Percentiles rank a stretch among this genome's conserved stretches.
Evolutionary conservation across 148 eudicot genomes (phyloP).

Genomic region (Silene uniflora): DNA sequence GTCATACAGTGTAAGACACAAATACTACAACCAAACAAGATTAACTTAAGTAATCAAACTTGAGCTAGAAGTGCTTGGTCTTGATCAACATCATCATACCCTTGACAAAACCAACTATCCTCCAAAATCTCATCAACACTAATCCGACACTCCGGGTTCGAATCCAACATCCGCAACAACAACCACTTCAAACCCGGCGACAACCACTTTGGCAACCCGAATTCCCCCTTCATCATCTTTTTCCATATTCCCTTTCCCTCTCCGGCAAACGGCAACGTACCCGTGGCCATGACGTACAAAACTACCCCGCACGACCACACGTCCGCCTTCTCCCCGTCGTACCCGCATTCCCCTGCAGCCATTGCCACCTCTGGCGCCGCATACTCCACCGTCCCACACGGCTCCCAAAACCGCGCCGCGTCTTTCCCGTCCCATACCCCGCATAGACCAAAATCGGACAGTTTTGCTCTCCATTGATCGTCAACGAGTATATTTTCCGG

Average conservation of each 20-base stretch:
- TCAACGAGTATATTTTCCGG: slow-evolving; percentile 78
- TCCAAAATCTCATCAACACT: slow-evolving; percentile 48
- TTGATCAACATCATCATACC: slow-evolving; percentile 33
- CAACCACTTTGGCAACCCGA: slow-evolving; percentile 53
- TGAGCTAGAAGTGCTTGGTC: neutral
- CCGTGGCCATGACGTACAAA: slow-evolving; percentile 60
- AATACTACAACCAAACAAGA: neutral
- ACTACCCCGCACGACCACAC: slow-evolving; percentile 88
- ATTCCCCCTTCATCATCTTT: slow-evolving; percentile 62
- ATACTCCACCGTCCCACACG: slow-evolving; percentile 80
- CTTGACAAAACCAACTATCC: slow-evolving; percentile 68
- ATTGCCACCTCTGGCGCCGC: slow-evolving; percentile 73
- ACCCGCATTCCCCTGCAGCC: slow-evolving; percentile 47
- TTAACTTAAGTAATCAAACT: neutral
- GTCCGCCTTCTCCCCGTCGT: slow-evolving; percentile 68
- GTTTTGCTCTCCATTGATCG: slow-evolving; percentile 53
- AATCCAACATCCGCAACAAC: slow-evolving; percentile 55
- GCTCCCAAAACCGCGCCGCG: slow-evolving; percentile 45
- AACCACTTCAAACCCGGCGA: slow-evolving; percentile 52
- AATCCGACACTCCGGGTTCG: slow-evolving; percentile 63
- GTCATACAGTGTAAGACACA: too few species aligned
- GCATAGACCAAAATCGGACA: slow-evolving; percentile 69
- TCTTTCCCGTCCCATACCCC: slow-evolving; percentile 30
- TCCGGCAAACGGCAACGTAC: slow-evolving; percentile 57
- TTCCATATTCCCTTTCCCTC: slow-evolving; percentile 51